These are phyloP conservation scores for Podaxis sp. DNA, from an alignment of 768 basidiomycete species.

Conservation along the genomic window DNA sequence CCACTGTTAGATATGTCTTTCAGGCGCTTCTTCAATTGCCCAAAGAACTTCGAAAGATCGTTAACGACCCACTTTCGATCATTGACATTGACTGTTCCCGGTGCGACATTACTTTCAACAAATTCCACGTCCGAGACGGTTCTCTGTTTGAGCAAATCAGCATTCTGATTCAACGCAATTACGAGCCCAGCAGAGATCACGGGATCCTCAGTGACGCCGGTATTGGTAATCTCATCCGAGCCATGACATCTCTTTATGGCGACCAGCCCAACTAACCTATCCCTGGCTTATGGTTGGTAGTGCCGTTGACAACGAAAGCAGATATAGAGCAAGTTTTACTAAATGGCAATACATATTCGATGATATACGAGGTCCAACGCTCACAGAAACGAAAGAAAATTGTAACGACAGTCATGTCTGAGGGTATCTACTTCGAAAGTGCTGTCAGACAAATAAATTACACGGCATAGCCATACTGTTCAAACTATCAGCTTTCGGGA, in stretches of 20 bases:
- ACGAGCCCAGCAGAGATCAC: neutral
- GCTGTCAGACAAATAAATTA: neutral
- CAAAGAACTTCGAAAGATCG: neutral
- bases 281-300: too few relatives aligned
- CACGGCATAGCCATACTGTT: constrained; percentile 2
- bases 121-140: neutral
- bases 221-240: neutral
- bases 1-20: neutral
- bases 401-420: neutral
- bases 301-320: too few relatives aligned
- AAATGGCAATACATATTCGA: too few relatives aligned
- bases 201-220: neutral
- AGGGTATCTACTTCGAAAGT: neutral
- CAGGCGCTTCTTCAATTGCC: neutral
- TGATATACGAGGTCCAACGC: neutral
- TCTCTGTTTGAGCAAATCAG: neutral
- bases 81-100: neutral
- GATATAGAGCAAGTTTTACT: neutral
- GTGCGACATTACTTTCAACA: constrained; percentile 1
- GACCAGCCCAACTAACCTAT: neutral
- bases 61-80: neutral
- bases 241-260: neutral
- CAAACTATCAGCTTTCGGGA: neutral
- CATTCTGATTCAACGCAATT: neutral
- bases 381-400: neutral